Percentiles rank a stretch among this genome's conserved stretches.
These are phyloP conservation scores for Heterobasidion annosum DNA, from an alignment of 1,284 basidiomycete species.

Conservation along the genomic window DNA sequence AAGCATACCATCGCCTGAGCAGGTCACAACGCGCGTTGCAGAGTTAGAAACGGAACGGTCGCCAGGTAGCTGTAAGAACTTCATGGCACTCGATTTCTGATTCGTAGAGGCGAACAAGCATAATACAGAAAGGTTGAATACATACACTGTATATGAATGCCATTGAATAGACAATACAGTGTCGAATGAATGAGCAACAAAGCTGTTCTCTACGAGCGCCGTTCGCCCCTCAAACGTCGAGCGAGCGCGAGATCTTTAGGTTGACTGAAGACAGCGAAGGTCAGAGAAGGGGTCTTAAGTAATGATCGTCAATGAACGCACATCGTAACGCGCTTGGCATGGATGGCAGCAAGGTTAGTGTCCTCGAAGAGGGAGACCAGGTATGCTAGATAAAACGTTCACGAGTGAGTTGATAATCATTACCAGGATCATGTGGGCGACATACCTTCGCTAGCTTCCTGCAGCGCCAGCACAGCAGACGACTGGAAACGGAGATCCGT, in stretches of 20 bases:
- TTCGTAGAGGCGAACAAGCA: too few relatives aligned
- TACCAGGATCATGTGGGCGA: not conserved
- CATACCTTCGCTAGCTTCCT: constrained; percentile 42
- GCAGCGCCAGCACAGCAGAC: constrained; percentile 49
- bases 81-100: too few relatives aligned
- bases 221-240: constrained; percentile 40
- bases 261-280: constrained; percentile 10
- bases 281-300: not conserved
- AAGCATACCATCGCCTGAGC: too few relatives aligned
- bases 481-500: constrained; percentile 56
- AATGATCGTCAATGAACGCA: not conserved
- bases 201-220: not conserved
- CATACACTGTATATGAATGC: not conserved
- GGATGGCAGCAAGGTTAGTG: constrained; percentile 29
- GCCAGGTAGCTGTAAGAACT: too few relatives aligned
- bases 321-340: constrained; percentile 3
- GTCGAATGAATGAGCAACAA: not conserved
- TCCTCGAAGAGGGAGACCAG: constrained; percentile 53
- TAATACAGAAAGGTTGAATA: too few relatives aligned
- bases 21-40: too few relatives aligned
- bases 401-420: not conserved
- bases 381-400: constrained; percentile 31
- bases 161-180: not conserved
- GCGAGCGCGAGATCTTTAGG: constrained; percentile 50
- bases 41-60: too few relatives aligned